These are phyloP conservation scores for Leucocoprinus sp. DNA, from an alignment of 768 basidiomycete species.

Conservation along the genomic window DNA sequence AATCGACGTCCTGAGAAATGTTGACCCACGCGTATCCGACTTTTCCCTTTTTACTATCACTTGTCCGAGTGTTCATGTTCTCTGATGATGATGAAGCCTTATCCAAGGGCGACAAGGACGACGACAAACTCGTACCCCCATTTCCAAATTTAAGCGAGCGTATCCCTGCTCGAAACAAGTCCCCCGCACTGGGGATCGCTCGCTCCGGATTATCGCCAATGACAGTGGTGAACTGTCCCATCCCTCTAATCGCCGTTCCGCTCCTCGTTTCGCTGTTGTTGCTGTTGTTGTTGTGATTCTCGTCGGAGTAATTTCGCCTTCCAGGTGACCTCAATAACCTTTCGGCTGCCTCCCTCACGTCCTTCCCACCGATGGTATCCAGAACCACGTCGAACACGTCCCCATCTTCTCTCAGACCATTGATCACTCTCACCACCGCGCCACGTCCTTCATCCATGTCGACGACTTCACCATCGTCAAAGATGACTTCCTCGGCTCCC, in stretches of 20 bases:
- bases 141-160: conserved; percentile 42
- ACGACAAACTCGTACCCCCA: conserved; percentile 12
- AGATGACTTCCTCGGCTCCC: conserved; percentile 75
- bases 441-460: conserved; percentile 34
- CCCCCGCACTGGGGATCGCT: conserved; percentile 59
- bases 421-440: conserved; percentile 43
- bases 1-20: conserved; percentile 72
- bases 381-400: conserved; percentile 72
- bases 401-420: conserved; percentile 41
- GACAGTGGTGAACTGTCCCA: conserved; percentile 69
- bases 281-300: conserved; percentile 15
- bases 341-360: conserved; percentile 69
- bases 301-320: neutral
- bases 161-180: conserved; percentile 67
- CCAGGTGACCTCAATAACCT: conserved; percentile 41
- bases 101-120: conserved; percentile 7
- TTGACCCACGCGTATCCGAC: conserved; percentile 83
- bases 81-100: conserved; percentile 4
- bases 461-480: conserved; percentile 43
- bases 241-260: conserved; percentile 16
- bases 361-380: conserved; percentile 76
- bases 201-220: conserved; percentile 64
- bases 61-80: conserved; percentile 1
- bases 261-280: conserved; percentile 16
- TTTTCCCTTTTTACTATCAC: conserved; percentile 20